Percentiles rank a stretch among this genome's conserved stretches.
These are phyloP conservation scores for Rhododendron griersonianum DNA, from an alignment of 148 eudicot genomes.

Conservation along the genomic window DNA sequence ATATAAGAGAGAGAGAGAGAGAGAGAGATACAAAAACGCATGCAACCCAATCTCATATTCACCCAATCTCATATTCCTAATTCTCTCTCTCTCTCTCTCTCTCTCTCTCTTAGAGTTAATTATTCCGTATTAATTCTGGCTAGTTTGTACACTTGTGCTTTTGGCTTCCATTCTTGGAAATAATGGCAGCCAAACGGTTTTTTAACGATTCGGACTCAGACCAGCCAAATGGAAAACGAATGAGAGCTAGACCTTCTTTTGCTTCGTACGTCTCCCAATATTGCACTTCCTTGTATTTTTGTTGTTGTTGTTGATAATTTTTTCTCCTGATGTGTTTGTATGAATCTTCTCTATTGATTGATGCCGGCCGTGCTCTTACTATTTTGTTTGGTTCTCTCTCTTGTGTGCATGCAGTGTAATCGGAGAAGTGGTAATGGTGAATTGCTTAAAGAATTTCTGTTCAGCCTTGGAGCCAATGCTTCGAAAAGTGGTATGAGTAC, in stretches of 20 bases:
- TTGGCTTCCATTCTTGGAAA: slow-evolving; percentile 9
- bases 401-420: slow-evolving; percentile 46
- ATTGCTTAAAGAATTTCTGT: slow-evolving; percentile 37
- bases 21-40: neutral
- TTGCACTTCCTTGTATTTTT: neutral
- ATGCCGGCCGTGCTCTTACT: neutral
- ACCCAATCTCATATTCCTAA: neutral
- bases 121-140: neutral
- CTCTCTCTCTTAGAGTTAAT: neutral
- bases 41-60: neutral
- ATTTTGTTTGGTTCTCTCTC: neutral
- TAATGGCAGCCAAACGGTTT: slow-evolving; percentile 50
- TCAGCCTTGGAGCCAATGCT: slow-evolving; percentile 57
- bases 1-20: too few relatives aligned
- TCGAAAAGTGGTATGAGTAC: slow-evolving; percentile 55
- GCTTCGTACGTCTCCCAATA: slow-evolving; percentile 46
- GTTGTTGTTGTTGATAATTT: neutral
- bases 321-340: neutral
- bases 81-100: neutral
- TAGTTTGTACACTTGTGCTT: neutral
- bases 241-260: slow-evolving; percentile 36
- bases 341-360: neutral
- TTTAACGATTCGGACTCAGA: slow-evolving; percentile 19
- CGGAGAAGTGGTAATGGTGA: slow-evolving; percentile 43
- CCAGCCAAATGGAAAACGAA: slow-evolving; percentile 36